These are phyloP conservation scores for Venturia asperata DNA, from an alignment of 2,329 filamentous ascomycete species.

Conservation along the genomic window DNA sequence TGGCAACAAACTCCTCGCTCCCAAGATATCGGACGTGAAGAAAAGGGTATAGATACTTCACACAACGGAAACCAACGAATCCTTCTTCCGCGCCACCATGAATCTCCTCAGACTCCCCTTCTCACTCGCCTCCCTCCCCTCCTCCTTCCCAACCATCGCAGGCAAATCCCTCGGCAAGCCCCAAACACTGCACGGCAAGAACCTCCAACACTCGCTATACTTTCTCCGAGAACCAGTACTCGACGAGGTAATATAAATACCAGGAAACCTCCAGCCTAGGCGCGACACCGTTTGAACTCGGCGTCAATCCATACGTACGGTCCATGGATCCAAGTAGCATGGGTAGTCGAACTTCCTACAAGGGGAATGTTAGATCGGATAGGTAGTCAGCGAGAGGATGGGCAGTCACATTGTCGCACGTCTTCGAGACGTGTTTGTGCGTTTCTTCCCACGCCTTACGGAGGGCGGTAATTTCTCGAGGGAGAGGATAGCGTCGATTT, in stretches of 20 bases:
- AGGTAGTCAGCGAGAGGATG: slow-evolving; percentile 9
- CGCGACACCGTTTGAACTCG: slow-evolving; percentile 25
- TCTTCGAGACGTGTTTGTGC: slow-evolving; percentile 4
- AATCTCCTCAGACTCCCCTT: slow-evolving; percentile 2
- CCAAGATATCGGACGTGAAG: neutral
- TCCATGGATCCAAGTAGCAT: slow-evolving; percentile 33
- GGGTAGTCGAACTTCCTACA: slow-evolving; percentile 29
- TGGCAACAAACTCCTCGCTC: neutral
- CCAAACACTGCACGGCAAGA: slow-evolving; percentile 32
- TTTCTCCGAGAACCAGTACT: slow-evolving; percentile 28
- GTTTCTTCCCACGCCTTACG: slow-evolving; percentile 23
- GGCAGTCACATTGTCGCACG: slow-evolving; percentile 21
- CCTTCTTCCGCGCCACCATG: neutral
- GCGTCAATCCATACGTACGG: slow-evolving; percentile 26
- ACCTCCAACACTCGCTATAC: slow-evolving; percentile 31
- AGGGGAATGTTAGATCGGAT: slow-evolving; percentile 18
- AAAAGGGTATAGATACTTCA: neutral
- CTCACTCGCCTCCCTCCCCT: neutral
- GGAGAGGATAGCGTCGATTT: slow-evolving; percentile 23
- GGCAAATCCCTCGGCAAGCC: slow-evolving; percentile 24
- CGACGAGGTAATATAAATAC: slow-evolving; percentile 32
- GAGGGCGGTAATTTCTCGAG: slow-evolving; percentile 21
- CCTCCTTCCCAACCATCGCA: neutral
- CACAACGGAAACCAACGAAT: neutral
- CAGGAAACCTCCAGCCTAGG: slow-evolving; percentile 32